These are phyloP conservation scores for Nigrospora osmanthi DNA, from an alignment of 2,329 filamentous ascomycete genomes.

Conservation along the genomic window DNA sequence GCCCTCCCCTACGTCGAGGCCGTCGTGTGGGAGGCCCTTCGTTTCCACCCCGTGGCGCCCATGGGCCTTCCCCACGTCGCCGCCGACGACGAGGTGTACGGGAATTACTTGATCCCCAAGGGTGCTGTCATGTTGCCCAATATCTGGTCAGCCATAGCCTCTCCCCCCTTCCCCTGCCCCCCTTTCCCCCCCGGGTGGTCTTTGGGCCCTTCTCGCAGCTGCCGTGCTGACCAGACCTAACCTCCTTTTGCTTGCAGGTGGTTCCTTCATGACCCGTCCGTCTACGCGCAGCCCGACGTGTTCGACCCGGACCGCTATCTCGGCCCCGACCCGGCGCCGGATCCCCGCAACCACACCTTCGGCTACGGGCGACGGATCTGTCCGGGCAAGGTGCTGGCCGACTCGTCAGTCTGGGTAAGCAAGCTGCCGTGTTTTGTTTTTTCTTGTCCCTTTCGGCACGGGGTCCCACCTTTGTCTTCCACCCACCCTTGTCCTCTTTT, in stretches of 20 bases:
- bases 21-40: constrained; percentile 37
- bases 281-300: constrained; percentile 39
- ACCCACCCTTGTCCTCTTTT: too few species aligned
- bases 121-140: constrained; percentile 32
- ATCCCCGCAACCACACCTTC: constrained; percentile 18
- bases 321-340: constrained; percentile 17
- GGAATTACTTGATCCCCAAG: constrained; percentile 30
- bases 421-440: too few species aligned
- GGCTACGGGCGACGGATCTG: constrained; percentile 28
- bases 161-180: too few species aligned
- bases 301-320: constrained; percentile 27
- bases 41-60: constrained; percentile 21
- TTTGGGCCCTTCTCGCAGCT: too few species aligned
- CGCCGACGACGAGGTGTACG: constrained; percentile 43
- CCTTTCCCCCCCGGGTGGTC: too few species aligned
- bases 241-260: constrained; percentile 2
- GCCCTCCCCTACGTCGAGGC: constrained; percentile 34
- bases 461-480: too few species aligned
- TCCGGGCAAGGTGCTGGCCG: constrained; percentile 24
- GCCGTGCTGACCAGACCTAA: too few species aligned
- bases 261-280: constrained; percentile 57
- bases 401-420: constrained; percentile 30
- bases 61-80: background rate
- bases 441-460: too few species aligned
- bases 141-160: constrained; percentile 18